Base-by-base conservation (phyloP, 1,284 basidiomycete genomes). In the Papiliotrema nemorosa region DNA sequence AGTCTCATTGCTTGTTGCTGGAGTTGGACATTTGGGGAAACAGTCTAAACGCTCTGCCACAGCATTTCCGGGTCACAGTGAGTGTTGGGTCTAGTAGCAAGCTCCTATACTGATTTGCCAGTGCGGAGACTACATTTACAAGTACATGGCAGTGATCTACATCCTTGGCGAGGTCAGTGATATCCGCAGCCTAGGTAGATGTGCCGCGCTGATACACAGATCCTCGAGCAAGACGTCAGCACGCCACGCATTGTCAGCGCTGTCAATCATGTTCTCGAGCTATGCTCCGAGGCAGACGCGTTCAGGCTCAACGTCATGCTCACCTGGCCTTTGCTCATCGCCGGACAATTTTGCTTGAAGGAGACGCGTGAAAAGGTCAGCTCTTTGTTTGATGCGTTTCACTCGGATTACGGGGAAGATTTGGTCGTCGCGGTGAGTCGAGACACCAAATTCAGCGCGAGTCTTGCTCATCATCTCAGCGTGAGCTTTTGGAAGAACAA, bases 61-160 rank as follows among this genome's bases (percentile, higher is more conserved):
- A 66, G 46, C 60, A 68, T 54, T 49, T 55, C 39, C 53, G 66
- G 26, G 64, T 68, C 9, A 61, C 58, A 14, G 65, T 65, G 40
- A 55, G 62, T 60, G 10, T n/a, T 10, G 20, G n/a, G n/a, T 3
- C 5, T 5, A 5, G 21, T 6, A 21, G 5, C 7, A 13, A 29
- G 26, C 5, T 5, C 21, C 22, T 1, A 22, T 22, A 31, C 42
- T 53, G 29, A 53, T 27, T 36, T 35, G n/a, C 33, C 38, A 67
- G 62, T 65, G 61, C 33, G 66, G 66, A 3, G 66, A 69, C 50
- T 61, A 69, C 36, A 66, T 66, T 26, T 67, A 69, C 58, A 60
- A 62, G 38, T 63, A 66, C 54, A 64, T 63, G 57, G 55, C 57
- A 1, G 53, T 58, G 24, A 49, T 68, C 1, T 59, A 57, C 48